Evolutionary conservation across 164 flowering plant species (phyloP), one percentile per base, ranked within the genome.

Genomic region (Saururus chinensis): DNA sequence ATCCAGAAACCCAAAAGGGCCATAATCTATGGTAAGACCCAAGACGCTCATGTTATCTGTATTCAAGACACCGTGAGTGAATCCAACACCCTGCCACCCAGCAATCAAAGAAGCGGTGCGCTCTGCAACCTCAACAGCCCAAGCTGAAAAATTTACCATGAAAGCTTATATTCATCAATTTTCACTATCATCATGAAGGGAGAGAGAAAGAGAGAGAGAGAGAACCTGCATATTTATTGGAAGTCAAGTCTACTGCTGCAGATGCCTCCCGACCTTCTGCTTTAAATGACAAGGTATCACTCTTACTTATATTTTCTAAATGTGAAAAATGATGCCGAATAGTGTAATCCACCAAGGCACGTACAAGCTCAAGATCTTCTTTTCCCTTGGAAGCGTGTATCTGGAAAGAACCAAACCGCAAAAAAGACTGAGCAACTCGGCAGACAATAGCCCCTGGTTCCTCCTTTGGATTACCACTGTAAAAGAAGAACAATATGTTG

Each of bases 401-500:
- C 73, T 95, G 99, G 77, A 74, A 91, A 61, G 99, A 89, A 70
- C 99, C 99, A 80, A 95, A 95, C 2, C 99, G 96, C 72, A 95
- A 63, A 81, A 95, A 95, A 54, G 99, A 95, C 59, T 74, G 97
- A 60, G 99, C 80, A 74, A 95, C 96, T 78, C 97, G 79, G 74
- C 99, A 95, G 59, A 95, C 96, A 75, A 95, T 78, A 52, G 99
- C 97, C 76, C 99, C 99, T 68, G 95, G 97, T 68, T 95, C 99
- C 19, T 95, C 99, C 79, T 95, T 95, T 67, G 99, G 83, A 72
- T 95, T 91, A 55, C 99, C 99, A 77, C 99, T 95, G 87, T 70
- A 83, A 0, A 40, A 53, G 56, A 63, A 59, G 35, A 65, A 23
- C 49, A 45, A 45, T 4, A 45, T 12, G 11, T 6, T 40, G 17